These are phyloP conservation scores for Sistotremastrum niveocremeum DNA, from an alignment of 768 basidiomycete species.

Conservation along the genomic window DNA sequence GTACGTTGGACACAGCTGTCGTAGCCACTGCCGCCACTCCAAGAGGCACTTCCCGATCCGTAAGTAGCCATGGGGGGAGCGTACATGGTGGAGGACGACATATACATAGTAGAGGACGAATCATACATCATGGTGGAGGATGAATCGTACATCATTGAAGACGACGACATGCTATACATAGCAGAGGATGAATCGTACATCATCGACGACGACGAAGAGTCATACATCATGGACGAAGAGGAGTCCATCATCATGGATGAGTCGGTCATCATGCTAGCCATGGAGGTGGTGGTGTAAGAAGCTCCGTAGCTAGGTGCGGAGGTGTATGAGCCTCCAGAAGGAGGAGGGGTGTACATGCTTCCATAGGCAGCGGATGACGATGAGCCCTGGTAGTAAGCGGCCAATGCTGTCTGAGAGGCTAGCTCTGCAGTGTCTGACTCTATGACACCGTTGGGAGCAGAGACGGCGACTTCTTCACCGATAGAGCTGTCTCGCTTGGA, in stretches of 20 bases:
- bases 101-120: slow-evolving; percentile 7
- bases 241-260: slow-evolving; percentile 4
- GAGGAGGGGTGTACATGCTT: slow-evolving; percentile 8
- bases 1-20: slow-evolving; percentile 58
- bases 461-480: slow-evolving; percentile 24
- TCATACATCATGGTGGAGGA: slow-evolving; percentile 4
- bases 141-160: slow-evolving; percentile 1
- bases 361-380: slow-evolving; percentile 10
- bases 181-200: neutral
- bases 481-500: slow-evolving; percentile 13
- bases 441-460: slow-evolving; percentile 32
- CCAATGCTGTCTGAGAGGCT: slow-evolving; percentile 7
- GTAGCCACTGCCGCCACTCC: slow-evolving; percentile 40
- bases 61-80: slow-evolving; percentile 34
- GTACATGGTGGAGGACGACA: slow-evolving; percentile 11
- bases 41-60: slow-evolving; percentile 49
- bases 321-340: slow-evolving; percentile 8
- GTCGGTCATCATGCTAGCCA: slow-evolving; percentile 6
- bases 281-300: slow-evolving; percentile 12
- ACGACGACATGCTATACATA: neutral
- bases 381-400: slow-evolving; percentile 3
- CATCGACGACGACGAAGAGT: neutral
- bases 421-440: slow-evolving; percentile 27
- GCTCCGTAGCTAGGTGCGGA: slow-evolving; percentile 12
- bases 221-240: slow-evolving; percentile 5